Evolutionary conservation across 2,329 filamentous ascomycete species (phyloP), one percentile per base, ranked within the genome.

Genomic region (Ascochyta pisi): DNA sequence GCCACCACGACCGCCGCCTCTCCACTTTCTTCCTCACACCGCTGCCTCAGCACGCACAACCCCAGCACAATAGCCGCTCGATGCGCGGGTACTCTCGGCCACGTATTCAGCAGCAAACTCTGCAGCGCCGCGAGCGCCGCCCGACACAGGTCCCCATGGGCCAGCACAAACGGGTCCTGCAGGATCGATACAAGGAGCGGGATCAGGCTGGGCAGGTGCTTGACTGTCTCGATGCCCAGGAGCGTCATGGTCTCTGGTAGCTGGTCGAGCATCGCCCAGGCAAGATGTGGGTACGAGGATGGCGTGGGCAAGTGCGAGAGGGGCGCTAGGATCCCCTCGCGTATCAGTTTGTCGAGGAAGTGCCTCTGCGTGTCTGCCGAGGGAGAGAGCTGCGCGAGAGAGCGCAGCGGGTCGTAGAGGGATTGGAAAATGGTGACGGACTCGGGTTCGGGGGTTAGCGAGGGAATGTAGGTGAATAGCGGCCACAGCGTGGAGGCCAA

Each of bases 401-500:
- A 76, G 16, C 89, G 76, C 3, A 96, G 79, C 2, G 87, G 86
- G 7, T 83, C 80, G 62, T 92, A 96, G 0, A 89, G 86, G 6
- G 82, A 80, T 6, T 74, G 68, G 1, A 96, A 82, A 3, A 97
- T 77, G 1, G 70, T 67, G 2, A 89, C 69, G 4, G 90, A 90
- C 52, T 95, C 89, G 0, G 81, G 71, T 66, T 91, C 89, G 0
- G 90, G 86, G 0, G 91, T 96, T 38, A 96, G 78, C 12, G 83
- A 86, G 0, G 94, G 93, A 6, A 96, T 81, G 65, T 87, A 90
- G 7, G 89, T 82, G n/a, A 96, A 82, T 33, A 87, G 86, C 0
- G 91, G 90, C 61, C 88, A 83, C 2, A 91, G 76, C 3, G 87
- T 84, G 19, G 91, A 84, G 66, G 88, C 83, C 58, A 94, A 89